Evolutionary conservation across 1,139 yeast species (phyloP), one percentile per base, ranked within the genome.

Genomic region (Kodamaea suecica): DNA sequence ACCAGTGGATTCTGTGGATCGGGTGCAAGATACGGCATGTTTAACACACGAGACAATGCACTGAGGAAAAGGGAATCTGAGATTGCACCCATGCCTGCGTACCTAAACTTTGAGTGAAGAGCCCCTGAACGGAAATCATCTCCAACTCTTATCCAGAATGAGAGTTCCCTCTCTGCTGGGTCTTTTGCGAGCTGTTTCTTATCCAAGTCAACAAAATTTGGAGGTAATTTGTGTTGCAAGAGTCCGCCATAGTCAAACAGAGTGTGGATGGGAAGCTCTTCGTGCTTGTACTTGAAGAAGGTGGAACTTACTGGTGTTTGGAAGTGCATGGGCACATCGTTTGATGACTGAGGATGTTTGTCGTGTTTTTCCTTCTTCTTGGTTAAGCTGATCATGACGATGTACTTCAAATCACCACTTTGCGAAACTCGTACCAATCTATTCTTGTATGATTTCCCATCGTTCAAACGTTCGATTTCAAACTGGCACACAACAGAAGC

Each of bases 11-110:
- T 19, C 41, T 33, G 11, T 29, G 39, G 37, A 23, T 33, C 40
- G 35, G 29, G 20, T 11, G 37, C 45, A 27, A 20, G 27, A 31
- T 34, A 41, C 23, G 29, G 48, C 24, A 46, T 37, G 43, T 61
- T 63, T 27, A 61, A 52, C 8, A 61, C 42, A 29, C 66, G 44
- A 3, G 63, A 48, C 15, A 62, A 40, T 4, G 66, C 46, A 1
- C 58, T 52, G 40, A 66, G 53, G 41, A 49, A 63, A n/a, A 65
- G 43, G n/a, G 68, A 60, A 44, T 66, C 73, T 8, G 61, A 52
- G 0, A 61, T 44, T 31, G 61, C 37, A 25, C 64, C 63, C 44
- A 57, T 45, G 11, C 61, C 53, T 34, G 55, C 57, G 44, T 48
- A 48, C 38, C 47, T 43, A 53, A 48, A 52, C 27, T 58, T 46